phyloP scores from a whole-genome alignment of 148 eudicot species.

The Vaccinium vitisidaea region DNA sequence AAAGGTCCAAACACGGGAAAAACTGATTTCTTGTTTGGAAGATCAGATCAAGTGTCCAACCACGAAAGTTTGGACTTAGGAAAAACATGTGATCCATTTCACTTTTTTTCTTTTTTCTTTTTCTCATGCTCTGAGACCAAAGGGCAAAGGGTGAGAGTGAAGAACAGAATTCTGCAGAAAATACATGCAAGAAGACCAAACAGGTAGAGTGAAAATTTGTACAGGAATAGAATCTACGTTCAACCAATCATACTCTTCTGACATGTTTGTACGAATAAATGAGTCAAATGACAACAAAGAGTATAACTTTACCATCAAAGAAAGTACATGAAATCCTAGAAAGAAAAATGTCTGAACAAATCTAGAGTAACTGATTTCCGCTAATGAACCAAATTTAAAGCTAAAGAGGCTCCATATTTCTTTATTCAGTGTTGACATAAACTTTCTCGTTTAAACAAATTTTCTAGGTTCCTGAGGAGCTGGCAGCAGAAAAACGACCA shows the following conservation, averaged over 20 bases:
- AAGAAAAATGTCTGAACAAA: neutral
- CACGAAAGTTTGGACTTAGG: neutral
- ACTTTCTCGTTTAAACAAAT: neutral
- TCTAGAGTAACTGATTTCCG: neutral
- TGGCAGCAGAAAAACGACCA: neutral
- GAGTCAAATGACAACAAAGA: neutral
- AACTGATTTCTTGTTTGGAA: neutral
- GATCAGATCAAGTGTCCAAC: neutral
- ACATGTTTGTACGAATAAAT: neutral
- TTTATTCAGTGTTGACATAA: neutral
- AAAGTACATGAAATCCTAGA: neutral
- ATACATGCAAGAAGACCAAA: neutral
- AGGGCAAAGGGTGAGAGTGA: neutral
- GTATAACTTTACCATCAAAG: neutral
- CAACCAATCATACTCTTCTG: neutral
- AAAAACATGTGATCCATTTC: neutral
- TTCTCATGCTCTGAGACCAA: neutral
- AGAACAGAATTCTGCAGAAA: neutral
- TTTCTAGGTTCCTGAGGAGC: neutral
- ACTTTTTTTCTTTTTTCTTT: neutral
- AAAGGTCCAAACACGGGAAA: neutral
- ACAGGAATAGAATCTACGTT: neutral
- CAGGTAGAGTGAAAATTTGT: neutral
- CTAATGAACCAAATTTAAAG: neutral
- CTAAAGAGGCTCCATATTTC: neutral